Evolutionary conservation across 371 early-diverging fungal species (phyloP), one percentile per base, ranked within the genome.

Genomic region (Hamiltosporidium tvaerminnensis): DNA sequence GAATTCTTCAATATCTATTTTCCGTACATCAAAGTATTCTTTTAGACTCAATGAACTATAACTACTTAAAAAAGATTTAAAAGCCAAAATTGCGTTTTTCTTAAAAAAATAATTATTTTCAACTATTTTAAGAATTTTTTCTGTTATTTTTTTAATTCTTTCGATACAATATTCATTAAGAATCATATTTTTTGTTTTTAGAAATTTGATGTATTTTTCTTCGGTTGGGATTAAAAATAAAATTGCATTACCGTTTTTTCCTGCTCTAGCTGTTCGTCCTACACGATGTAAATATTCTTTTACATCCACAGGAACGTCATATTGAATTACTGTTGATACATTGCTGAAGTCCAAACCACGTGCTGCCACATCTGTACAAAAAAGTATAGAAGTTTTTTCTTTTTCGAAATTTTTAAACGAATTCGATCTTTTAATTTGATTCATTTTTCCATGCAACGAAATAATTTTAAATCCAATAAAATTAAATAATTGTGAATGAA

Each of bases 81-180:
- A 94, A 1, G 91, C 95, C 71, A 92, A 91, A 62, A 86, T 85
- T n/a, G 94, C 96, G n/a, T 87, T 87, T 74, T 87, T 84, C 81
- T 92, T 86, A n/a, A 96, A 82, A 77, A 92, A 93, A 76, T 88
- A 92, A 82, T 94, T 96, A 83, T 90, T 90, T 73, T 88, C 87
- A 2, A 96, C 84, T 55, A 94, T 82, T 73, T 85, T 84, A n/a
- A n/a, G n/a, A n/a, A n/a, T n/a, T n/a, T n/a, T n/a, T n/a, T n/a
- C n/a, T n/a, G n/a, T n/a, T n/a, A n/a, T n/a, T n/a, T n/a, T n/a
- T n/a, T n/a, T n/a, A n/a, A n/a, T n/a, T n/a, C n/a, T n/a, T n/a
- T n/a, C n/a, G n/a, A n/a, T n/a, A n/a, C n/a, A n/a, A n/a, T n/a
- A n/a, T n/a, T n/a, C n/a, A n/a, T n/a, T n/a, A n/a, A n/a, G n/a